Evolutionary conservation across 768 basidiomycete genomes (phyloP).

Genomic region (Lactarius sanguifluus): DNA sequence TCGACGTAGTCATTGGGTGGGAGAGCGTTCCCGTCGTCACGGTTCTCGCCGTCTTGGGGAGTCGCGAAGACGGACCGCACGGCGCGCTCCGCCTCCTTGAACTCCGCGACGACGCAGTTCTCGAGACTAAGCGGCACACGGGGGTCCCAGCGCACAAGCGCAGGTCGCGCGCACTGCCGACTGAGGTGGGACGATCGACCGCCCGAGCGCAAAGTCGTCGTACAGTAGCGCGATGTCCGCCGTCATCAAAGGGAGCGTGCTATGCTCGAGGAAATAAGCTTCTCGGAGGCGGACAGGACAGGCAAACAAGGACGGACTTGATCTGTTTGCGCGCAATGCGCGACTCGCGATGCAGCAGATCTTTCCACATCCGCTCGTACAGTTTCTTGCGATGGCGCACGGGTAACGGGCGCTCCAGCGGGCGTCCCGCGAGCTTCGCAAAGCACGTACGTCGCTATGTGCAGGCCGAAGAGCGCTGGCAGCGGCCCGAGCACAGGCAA

Average conservation of each 20-base stretch:
- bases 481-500: constrained; percentile 89
- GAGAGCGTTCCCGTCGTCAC: constrained; percentile 17
- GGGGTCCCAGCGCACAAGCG: constrained; percentile 81
- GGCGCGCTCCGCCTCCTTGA: constrained; percentile 71
- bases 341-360: constrained; percentile 72
- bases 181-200: constrained; percentile 77
- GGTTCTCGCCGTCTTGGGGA: constrained; percentile 14
- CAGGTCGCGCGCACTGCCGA: constrained; percentile 69
- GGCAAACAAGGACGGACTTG: constrained; percentile 45
- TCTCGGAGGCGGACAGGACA: neutral
- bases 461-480: constrained; percentile 87
- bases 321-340: constrained; percentile 56
- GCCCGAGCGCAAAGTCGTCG: constrained; percentile 82
- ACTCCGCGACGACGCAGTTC: constrained; percentile 85
- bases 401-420: constrained; percentile 78
- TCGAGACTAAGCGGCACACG: constrained; percentile 60
- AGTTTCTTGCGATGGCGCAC: constrained; percentile 84
- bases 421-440: constrained; percentile 84
- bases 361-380: constrained; percentile 75
- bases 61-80: constrained; percentile 41
- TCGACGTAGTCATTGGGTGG: constrained; percentile 19
- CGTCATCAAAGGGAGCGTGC: constrained; percentile 75
- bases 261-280: constrained; percentile 39
- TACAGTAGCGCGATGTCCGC: constrained; percentile 82
- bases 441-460: constrained; percentile 85